phyloP scores from a whole-genome alignment of 495 filamentous ascomycete species.

The Penicillium bovifimosum region DNA sequence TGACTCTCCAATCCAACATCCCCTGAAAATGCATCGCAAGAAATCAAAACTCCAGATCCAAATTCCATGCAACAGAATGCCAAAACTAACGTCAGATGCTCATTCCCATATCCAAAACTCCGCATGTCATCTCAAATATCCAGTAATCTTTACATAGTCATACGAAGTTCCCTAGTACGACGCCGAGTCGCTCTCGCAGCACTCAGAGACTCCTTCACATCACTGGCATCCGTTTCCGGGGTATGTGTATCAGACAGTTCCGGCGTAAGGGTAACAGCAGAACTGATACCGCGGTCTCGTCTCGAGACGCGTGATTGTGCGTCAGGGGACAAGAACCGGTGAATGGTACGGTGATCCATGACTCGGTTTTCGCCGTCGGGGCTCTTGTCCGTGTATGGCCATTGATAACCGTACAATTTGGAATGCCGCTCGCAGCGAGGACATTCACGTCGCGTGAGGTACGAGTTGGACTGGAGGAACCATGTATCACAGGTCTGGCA shows the following conservation, averaged over 20 bases:
- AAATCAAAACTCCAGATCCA: conserved; percentile 1
- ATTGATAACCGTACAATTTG: conserved; percentile 88
- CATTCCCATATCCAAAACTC: conserved; percentile 9
- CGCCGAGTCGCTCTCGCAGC: conserved; percentile 35
- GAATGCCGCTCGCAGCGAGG: conserved; percentile 92
- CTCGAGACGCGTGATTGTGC: conserved; percentile 57
- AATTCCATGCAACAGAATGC: neutral
- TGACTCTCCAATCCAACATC: no score
- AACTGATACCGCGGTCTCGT: conserved; percentile 39
- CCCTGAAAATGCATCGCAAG: conserved; percentile 4
- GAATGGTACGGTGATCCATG: conserved; percentile 65
- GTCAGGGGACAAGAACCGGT: conserved; percentile 61
- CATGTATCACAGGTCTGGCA: conserved; percentile 74
- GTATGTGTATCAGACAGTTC: conserved; percentile 37
- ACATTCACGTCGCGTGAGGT: conserved; percentile 76
- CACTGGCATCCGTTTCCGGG: conserved; percentile 33
- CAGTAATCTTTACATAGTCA: conserved; percentile 34
- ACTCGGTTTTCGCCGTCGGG: conserved; percentile 73
- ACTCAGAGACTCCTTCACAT: conserved; percentile 28
- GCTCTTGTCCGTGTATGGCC: conserved; percentile 90
- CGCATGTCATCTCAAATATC: neutral
- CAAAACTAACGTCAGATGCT: neutral
- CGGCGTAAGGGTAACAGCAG: conserved; percentile 34
- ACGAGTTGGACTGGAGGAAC: conserved; percentile 85
- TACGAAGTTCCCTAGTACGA: conserved; percentile 32